A percentile compares a stretch with the other conserved stretches of the same genome.
These are phyloP conservation scores for Agaricus blazei DNA, from an alignment of 768 basidiomycete species.

Conservation along the genomic window DNA sequence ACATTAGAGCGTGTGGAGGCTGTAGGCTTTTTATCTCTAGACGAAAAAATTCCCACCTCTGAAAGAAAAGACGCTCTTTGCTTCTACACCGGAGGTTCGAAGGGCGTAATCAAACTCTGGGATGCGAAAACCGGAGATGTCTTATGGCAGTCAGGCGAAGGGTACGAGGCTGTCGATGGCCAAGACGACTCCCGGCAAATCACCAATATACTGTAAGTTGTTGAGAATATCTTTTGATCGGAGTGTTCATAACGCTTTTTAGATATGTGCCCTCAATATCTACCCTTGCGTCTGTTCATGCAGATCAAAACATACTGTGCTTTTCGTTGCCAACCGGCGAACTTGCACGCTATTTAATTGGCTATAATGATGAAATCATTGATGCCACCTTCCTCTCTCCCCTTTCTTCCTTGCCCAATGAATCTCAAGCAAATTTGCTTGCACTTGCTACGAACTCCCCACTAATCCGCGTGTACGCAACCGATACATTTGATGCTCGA, in stretches of 20 bases:
- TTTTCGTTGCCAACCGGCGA: conserved; percentile 68
- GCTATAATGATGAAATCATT: conserved; percentile 98
- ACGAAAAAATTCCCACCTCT: conserved; percentile 43
- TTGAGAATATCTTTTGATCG: not conserved
- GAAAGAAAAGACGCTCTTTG: conserved; percentile 39
- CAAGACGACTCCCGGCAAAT: conserved; percentile 86
- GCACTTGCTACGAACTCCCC: conserved; percentile 98
- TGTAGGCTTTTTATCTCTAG: conserved; percentile 60
- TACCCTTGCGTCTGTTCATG: conserved; percentile 78
- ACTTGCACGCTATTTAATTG: conserved; percentile 79
- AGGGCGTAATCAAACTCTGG: conserved; percentile 84
- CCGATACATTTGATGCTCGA: conserved; percentile 71
- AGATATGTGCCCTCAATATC: conserved; percentile 69
- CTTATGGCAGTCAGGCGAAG: conserved; percentile 53
- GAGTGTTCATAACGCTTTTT: conserved; percentile 13
- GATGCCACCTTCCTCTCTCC: conserved; percentile 75
- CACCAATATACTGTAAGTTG: conserved; percentile 70
- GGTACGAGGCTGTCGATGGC: conserved; percentile 39
- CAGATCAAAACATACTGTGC: conserved; percentile 95
- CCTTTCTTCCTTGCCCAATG: conserved; percentile 14
- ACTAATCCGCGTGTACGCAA: conserved; percentile 85
- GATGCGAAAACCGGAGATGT: conserved; percentile 64
- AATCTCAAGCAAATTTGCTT: conserved; percentile 58
- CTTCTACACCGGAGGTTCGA: conserved; percentile 91
- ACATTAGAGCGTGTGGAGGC: conserved; percentile 85